These are phyloP conservation scores for Yamadazyma atmosphaerica DNA, from an alignment of 1,139 yeast genomes.

Conservation along the genomic window DNA sequence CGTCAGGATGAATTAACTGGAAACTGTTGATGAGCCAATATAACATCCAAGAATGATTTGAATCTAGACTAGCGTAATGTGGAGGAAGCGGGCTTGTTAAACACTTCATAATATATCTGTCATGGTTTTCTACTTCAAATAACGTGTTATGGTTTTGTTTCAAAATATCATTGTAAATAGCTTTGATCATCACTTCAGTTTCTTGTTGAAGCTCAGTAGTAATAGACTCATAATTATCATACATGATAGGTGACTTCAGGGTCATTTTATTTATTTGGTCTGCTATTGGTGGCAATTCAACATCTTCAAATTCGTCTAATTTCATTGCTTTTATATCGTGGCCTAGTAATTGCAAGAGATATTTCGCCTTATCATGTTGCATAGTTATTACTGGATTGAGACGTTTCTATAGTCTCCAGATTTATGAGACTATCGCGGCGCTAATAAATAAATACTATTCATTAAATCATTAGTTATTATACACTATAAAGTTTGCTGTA, in stretches of 20 bases:
- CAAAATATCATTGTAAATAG: slow-evolving; percentile 23
- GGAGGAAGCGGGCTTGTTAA: slow-evolving; percentile 41
- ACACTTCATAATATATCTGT: slow-evolving; percentile 13
- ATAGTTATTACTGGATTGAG: slow-evolving; percentile 13
- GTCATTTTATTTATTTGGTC: slow-evolving; percentile 17
- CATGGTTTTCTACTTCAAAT: slow-evolving; percentile 21
- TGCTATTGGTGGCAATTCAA: slow-evolving; percentile 15
- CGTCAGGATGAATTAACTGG: slow-evolving; percentile 3
- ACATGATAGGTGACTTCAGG: slow-evolving; percentile 12
- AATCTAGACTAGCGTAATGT: slow-evolving; percentile 59
- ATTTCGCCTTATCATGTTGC: slow-evolving; percentile 16
- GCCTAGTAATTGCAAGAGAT: slow-evolving; percentile 19
- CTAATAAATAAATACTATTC: not conserved
- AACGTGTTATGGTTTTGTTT: slow-evolving; percentile 12
- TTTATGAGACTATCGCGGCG: too few species aligned
- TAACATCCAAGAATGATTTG: slow-evolving; percentile 87
- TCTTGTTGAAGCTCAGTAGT: slow-evolving; percentile 44
- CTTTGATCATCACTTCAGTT: slow-evolving; percentile 34
- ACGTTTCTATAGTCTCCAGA: slow-evolving; percentile 14
- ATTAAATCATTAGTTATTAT: slow-evolving; percentile 9
- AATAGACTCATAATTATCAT: slow-evolving; percentile 24
- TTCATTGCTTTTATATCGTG: slow-evolving; percentile 9
- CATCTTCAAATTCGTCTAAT: slow-evolving; percentile 16
- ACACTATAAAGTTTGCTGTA: slow-evolving; percentile 12
- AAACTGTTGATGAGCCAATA: slow-evolving; percentile 77